phyloP scores from a whole-genome alignment of 768 basidiomycete genomes.

The Hebeloma cylindrosporum region DNA sequence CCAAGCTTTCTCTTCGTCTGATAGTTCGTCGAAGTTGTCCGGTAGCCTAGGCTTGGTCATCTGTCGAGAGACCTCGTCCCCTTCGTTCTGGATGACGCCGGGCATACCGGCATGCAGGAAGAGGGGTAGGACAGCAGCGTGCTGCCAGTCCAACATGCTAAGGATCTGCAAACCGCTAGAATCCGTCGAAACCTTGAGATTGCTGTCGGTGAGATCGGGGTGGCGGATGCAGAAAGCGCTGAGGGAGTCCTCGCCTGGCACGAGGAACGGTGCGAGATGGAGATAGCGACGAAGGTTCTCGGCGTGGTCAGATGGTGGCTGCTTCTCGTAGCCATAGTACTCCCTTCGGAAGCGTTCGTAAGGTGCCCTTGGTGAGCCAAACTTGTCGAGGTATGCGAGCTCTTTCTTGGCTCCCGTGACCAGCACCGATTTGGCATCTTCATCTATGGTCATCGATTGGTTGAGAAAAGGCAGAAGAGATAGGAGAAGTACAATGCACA shows the following conservation, averaged over 20 bases:
- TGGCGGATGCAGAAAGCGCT: slow-evolving; percentile 50
- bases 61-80: slow-evolving; percentile 38
- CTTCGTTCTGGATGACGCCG: slow-evolving; percentile 45
- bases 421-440: slow-evolving; percentile 43
- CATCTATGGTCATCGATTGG: slow-evolving; percentile 39
- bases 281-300: slow-evolving; percentile 51
- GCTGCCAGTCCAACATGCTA: slow-evolving; percentile 55
- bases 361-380: slow-evolving; percentile 48
- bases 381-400: slow-evolving; percentile 44
- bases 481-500: slow-evolving; percentile 40
- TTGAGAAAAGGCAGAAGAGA: slow-evolving; percentile 29
- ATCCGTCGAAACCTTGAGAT: slow-evolving; percentile 48
- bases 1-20: slow-evolving; percentile 32
- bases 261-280: slow-evolving; percentile 45
- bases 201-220: slow-evolving; percentile 50
- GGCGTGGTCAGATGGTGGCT: slow-evolving; percentile 44
- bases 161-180: slow-evolving; percentile 36
- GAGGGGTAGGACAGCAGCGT: slow-evolving; percentile 50
- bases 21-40: slow-evolving; percentile 39
- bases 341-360: slow-evolving; percentile 43
- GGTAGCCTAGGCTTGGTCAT: slow-evolving; percentile 43
- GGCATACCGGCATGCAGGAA: slow-evolving; percentile 52
- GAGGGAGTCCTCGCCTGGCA: slow-evolving; percentile 40
- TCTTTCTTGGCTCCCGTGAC: slow-evolving; percentile 45
- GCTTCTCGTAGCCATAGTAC: slow-evolving; percentile 44